Evolutionary conservation across 2,329 filamentous ascomycete species (phyloP), one percentile per base, ranked within the genome.

Genomic region (Colletotrichum musae): DNA sequence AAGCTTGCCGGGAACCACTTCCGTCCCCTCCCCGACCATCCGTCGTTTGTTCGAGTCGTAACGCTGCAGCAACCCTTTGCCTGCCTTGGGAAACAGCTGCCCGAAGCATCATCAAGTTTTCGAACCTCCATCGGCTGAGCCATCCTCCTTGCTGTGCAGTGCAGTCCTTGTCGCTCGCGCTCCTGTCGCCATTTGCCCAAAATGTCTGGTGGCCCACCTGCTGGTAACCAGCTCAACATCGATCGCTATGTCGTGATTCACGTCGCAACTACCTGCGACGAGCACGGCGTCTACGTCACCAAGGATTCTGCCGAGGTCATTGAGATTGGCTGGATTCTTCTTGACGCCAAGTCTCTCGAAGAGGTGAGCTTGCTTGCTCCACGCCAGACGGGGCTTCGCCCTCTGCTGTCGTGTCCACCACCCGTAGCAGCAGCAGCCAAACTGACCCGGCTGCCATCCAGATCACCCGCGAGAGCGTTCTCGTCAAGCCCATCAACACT

Each of bases 261-360:
- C 83, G 95, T 98, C 78, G 96, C 96, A 73, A 99, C 96, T 43
- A 99, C 96, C 75, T 99, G 96, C 84, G 96, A 99, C 82, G 96
- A 99, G 82, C 96, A 99, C 84, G 96, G 96, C 72, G 96, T 99
- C 74, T 99, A 99, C 82, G 96, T 99, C 69, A 99, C 96, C 70
- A 98, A 98, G 84, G 96, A 99, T 84, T 98, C 96, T 69, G 96
- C 96, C 72, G 96, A 99, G 86, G 96, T 99, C 74, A 99, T 99
- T 82, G 96, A 99, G 88, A 89, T 99, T 79, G 96, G 95, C 73
- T 99, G 96, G 96, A 97, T 98, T 79, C 85, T 99, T 77, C 88
- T 98, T 72, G 95, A 98, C 80, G 92, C 94, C 74, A 96, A 95
- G 85, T 92, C 89, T 72, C 93, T 94, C 76, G 95, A 98, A 76